Percentiles rank a stretch among this genome's conserved stretches.
phyloP scores from a whole-genome alignment of 768 basidiomycete genomes.

The Mycena leptocephala region DNA sequence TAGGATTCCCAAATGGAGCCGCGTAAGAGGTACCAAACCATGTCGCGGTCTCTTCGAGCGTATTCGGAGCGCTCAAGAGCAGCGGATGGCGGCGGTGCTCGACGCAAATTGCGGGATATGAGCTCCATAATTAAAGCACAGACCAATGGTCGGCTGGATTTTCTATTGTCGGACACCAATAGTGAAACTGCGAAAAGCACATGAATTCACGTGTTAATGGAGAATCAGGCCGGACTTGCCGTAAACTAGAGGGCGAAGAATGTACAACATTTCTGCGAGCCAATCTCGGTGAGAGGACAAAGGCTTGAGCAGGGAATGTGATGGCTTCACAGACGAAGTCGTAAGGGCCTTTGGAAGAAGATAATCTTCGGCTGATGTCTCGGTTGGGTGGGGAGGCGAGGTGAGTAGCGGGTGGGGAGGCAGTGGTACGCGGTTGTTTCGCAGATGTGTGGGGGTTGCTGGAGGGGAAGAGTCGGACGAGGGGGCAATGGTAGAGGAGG shows the following conservation, averaged over 20 bases:
- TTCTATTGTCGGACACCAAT: constrained; percentile 60
- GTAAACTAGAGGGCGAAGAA: constrained; percentile 83
- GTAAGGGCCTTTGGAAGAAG: constrained; percentile 88
- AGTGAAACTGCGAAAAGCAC: constrained; percentile 53
- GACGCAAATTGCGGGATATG: constrained; percentile 81
- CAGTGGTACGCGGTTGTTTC: constrained; percentile 82
- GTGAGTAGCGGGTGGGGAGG: constrained; percentile 76
- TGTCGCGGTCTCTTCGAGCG: constrained; percentile 85
- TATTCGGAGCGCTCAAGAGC: constrained; percentile 84
- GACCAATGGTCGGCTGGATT: constrained; percentile 76
- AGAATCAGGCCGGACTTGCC: constrained; percentile 60
- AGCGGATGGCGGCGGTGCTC: constrained; percentile 74
- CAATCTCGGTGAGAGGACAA: constrained; percentile 80
- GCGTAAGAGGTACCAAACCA: constrained; percentile 89
- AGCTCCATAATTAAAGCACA: constrained; percentile 80
- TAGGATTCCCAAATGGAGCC: constrained; percentile 90
- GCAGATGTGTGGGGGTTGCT: constrained; percentile 84
- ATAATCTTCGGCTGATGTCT: constrained; percentile 82
- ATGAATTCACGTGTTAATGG: constrained; percentile 25
- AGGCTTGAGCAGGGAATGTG: constrained; percentile 75
- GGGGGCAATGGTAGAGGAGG: constrained; percentile 74
- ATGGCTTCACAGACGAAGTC: constrained; percentile 79
- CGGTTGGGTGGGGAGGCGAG: constrained; percentile 62
- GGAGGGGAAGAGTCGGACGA: constrained; percentile 73
- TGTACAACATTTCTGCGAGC: constrained; percentile 81